Evolutionary conservation across 2,329 filamentous ascomycete species (phyloP).

Genomic region (Arachnopeziza araneosa): DNA sequence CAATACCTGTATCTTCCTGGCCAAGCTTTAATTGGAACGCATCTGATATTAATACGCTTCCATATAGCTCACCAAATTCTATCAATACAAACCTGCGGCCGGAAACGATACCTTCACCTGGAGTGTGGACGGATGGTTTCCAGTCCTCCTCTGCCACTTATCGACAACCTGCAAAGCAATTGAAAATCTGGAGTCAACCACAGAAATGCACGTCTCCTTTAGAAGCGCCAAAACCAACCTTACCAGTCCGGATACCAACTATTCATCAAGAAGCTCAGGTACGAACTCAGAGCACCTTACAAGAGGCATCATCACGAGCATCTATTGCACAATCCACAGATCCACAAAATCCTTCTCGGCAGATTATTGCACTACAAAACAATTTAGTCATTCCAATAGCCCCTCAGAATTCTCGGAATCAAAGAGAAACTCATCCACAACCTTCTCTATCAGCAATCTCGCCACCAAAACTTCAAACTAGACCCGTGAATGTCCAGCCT

Average conservation of each 20-base stretch:
- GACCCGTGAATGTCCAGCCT: not conserved
- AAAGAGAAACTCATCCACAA: not conserved
- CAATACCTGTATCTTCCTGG: not conserved
- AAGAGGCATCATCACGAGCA: not conserved
- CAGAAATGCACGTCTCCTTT: not conserved
- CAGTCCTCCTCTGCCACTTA: not conserved
- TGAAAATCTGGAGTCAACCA: not conserved
- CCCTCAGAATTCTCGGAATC: not conserved
- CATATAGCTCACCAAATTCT: not conserved
- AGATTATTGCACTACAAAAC: not conserved
- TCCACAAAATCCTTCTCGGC: not conserved
- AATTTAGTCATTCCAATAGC: not conserved
- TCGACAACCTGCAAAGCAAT: not conserved
- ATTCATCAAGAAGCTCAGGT: not conserved
- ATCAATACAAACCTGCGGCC: not conserved
- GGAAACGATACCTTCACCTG: not conserved
- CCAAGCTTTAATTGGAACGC: conserved; percentile 3
- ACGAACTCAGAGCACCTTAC: not conserved
- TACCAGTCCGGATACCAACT: not conserved
- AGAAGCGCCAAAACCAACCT: not conserved
- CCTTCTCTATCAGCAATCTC: not conserved
- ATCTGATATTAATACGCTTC: not conserved
- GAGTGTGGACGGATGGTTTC: not conserved
- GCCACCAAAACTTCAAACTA: not conserved
- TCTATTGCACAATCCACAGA: not conserved